Evolutionary conservation across 208 protist species (phyloP), one percentile per base, ranked within the genome.

Genomic region (Trichomonas gallinae): DNA sequence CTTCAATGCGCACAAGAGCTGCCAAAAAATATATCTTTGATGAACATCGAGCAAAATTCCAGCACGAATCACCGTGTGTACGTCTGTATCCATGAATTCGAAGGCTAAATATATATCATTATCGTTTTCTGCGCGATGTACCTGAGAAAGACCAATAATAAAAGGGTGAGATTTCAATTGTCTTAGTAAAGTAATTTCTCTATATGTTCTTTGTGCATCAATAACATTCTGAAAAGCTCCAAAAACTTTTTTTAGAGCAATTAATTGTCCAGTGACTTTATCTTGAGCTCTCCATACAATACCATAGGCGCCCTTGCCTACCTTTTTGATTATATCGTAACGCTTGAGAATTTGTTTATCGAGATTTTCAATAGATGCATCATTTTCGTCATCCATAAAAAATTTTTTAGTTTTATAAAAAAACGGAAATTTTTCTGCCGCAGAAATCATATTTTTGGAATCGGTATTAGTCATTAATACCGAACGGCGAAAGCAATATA

Each of bases 211-310:
- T 96, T 98, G 98, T 31, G 98, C 98, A 96, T 98, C 98, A 0
- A 97, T 98, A 0, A 97, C 97, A 89, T 98, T 98, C 88, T 98
- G 97, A 49, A 98, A 98, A 26, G 98, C 98, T 48, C 98, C 97
- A 96, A 98, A 98, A 48, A 98, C 98, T 97, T 98, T 98, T 97
- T 98, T 98, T 2, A 98, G 48, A 46, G 98, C 98, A 21, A 98
- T 96, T 15, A 97, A 8, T 45, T 98, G 46, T 44, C 82, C 49
- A 23, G 96, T 97, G n/a, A 96, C 96, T 96, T 96, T 96, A 96
- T 98, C 97, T 45, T 96, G 88, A 38, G 97, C 97, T 63, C 97
- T 97, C 97, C 97, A 98, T 6, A 98, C 97, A 45, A 98, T 97
- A 6, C 97, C 97, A 96, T 98, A 98, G 4, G 97, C 97, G 42